Evolutionary conservation across 2,329 filamentous ascomycete species (phyloP).

Genomic region (Sclerotinia borealis): DNA sequence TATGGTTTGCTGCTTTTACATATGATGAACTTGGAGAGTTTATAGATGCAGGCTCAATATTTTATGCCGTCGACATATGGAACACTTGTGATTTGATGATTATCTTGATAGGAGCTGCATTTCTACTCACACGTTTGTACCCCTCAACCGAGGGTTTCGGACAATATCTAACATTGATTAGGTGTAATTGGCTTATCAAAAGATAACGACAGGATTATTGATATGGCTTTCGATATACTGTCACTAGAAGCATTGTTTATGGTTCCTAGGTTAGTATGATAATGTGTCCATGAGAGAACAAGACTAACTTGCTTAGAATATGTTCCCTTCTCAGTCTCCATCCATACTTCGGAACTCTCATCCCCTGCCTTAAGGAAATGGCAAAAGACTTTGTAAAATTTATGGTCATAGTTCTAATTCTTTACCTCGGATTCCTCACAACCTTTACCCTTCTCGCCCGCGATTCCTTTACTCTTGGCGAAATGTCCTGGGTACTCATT

Average conservation of each 20-base stretch:
- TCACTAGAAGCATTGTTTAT: conserved; percentile 85
- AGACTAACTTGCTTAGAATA: conserved; percentile 45
- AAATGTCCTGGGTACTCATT: conserved; percentile 71
- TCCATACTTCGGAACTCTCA: conserved; percentile 83
- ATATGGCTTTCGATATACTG: conserved; percentile 82
- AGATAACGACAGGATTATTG: conserved; percentile 56
- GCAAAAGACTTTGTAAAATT: conserved; percentile 87
- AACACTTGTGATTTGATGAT: conserved; percentile 69
- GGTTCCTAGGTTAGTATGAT: conserved; percentile 54
- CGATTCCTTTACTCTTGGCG: conserved; percentile 54
- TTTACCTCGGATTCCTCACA: conserved; percentile 84
- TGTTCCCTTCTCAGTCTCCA: conserved; percentile 82
- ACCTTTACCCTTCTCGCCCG: conserved; percentile 77
- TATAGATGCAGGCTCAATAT: conserved; percentile 77
- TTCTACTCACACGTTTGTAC: conserved; percentile 64
- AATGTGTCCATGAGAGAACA: neutral
- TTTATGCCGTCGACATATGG: conserved; percentile 81
- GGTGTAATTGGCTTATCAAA: conserved; percentile 61
- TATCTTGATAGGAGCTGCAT: conserved; percentile 65
- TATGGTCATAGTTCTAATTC: conserved; percentile 67
- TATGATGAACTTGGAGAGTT: conserved; percentile 85
- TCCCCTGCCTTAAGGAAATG: conserved; percentile 92
- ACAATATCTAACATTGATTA: conserved; percentile 31
- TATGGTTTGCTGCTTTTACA: conserved; percentile 82
- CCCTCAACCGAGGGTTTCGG: neutral